phyloP scores from a whole-genome alignment of 495 filamentous ascomycete genomes.

The Penicillium fimorum region DNA sequence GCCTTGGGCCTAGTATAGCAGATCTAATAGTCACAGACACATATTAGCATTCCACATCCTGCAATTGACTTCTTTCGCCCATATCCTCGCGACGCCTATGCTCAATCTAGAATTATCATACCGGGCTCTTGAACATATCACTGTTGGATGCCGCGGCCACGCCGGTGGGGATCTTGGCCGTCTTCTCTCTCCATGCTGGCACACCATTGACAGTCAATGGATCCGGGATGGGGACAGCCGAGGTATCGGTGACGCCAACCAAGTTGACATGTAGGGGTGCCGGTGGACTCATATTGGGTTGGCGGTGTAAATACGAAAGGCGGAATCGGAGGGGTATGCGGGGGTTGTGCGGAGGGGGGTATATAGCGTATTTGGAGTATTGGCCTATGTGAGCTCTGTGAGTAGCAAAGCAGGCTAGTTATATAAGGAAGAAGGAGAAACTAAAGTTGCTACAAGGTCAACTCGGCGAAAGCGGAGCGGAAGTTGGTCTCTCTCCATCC shows the following conservation, averaged over 20 bases:
- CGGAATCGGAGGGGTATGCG: conserved; percentile 14
- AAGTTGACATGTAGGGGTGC: conserved; percentile 40
- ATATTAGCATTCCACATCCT: conserved; percentile 7
- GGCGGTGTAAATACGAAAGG: conserved; percentile 6
- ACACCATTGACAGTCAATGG: conserved; percentile 73
- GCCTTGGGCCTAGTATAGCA: conserved; percentile 71
- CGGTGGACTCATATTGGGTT: conserved; percentile 41
- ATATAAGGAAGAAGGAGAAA: neutral
- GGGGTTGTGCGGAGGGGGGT: conserved; percentile 1
- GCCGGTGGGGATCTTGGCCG: conserved; percentile 65
- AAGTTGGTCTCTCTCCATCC: conserved; percentile 12
- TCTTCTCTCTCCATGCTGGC: conserved; percentile 63
- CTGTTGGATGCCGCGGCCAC: conserved; percentile 74
- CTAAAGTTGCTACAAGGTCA: neutral
- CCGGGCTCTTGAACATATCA: conserved; percentile 80
- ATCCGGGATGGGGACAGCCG: conserved; percentile 46
- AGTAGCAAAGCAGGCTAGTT: neutral
- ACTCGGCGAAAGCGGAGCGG: conserved; percentile 15
- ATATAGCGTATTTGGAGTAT: neutral
- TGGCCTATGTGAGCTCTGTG: neutral
- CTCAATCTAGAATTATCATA: conserved; percentile 27
- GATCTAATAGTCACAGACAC: conserved; percentile 26
- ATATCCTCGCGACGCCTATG: neutral
- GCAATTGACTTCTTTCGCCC: neutral
- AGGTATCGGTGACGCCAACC: conserved; percentile 38